Evolutionary conservation across 2,329 filamentous ascomycete species (phyloP), one percentile per base, ranked within the genome.

Genomic region (Hirsutella rhossiliensis): DNA sequence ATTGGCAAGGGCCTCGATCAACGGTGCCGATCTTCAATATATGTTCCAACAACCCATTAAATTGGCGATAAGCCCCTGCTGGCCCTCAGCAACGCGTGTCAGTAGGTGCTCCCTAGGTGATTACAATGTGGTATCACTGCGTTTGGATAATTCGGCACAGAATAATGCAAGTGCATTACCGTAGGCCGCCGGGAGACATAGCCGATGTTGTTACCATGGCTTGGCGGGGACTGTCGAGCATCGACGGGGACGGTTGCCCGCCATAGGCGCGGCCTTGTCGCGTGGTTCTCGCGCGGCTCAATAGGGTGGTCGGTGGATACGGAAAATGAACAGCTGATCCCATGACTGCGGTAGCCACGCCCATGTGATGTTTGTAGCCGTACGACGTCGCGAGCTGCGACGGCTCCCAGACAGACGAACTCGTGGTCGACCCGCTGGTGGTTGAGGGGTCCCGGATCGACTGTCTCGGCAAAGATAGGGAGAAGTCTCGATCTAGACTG

Each of bases 361-460:
- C 41, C 9, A 49, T 15, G 19, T 49, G 44, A 28, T 45, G n/a
- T n/a, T n/a, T n/a, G n/a, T n/a, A n/a, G n/a, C n/a, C n/a, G 42
- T 52, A 41, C 36, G 54, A 42, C 43, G 56, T 54, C 8, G 54
- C 43, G 17, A 53, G 41, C 40, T 56, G 57, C 12, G 57, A 47
- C 4, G 56, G 39, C 37, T 62, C 60, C 62, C 62, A 65, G 1
- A 60, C 40, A 2, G 61, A 57, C 15, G 58, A 60, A 39, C 50
- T 53, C 12, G 52, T 55, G 13, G 61, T 59, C 30, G 62, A 57
- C 17, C 52, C 54, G 45, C 57, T 62, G 18, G 56, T 48, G 13
- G 58, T 59, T 8, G 62, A 61, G 32, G 55, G 48, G 43, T 64
- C 61, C 29, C 61, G 56, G 30, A 53, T 61, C 20, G 56, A 55